A percentile compares a stretch with the other conserved stretches of the same genome.
Conservation (phyloP, 305 asterid species). For the Fraxinus velutina region DNA sequence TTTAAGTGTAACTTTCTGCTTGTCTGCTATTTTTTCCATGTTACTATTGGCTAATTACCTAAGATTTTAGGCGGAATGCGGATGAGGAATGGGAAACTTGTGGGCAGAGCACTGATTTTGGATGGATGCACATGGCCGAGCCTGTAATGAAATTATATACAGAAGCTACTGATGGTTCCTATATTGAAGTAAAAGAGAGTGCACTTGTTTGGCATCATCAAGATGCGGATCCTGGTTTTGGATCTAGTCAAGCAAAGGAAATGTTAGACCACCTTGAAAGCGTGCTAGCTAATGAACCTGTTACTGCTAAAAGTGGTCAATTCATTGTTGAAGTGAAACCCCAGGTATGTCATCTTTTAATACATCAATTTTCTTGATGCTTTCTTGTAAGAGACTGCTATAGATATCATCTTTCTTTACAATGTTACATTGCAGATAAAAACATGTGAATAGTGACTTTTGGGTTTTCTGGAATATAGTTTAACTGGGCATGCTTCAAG, state of each 20-base stretch:
- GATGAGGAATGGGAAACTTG: slow-evolving; percentile 38
- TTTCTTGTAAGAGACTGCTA: not conserved
- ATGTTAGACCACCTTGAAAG: slow-evolving; percentile 49
- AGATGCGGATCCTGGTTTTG: slow-evolving; percentile 48
- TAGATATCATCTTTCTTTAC: not conserved
- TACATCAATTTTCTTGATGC: not conserved
- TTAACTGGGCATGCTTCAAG: not conserved
- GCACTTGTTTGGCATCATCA: slow-evolving; percentile 49
- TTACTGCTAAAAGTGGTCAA: slow-evolving; percentile 47
- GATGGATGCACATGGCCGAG: slow-evolving; percentile 47
- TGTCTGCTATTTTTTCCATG: not conserved
- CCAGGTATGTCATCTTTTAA: slow-evolving; percentile 27
- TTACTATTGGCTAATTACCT: not conserved
- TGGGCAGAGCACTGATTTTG: slow-evolving; percentile 36
- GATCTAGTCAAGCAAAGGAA: slow-evolving; percentile 50
- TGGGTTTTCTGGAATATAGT: not conserved
- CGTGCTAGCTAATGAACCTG: slow-evolving; percentile 51
- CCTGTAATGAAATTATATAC: slow-evolving; percentile 49
- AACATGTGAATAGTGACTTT: not conserved
- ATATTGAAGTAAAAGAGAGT: slow-evolving; percentile 41
- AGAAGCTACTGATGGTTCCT: slow-evolving; percentile 50
- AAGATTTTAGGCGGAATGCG: slow-evolving; percentile 32
- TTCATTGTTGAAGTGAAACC: slow-evolving; percentile 53
- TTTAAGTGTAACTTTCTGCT: not conserved
- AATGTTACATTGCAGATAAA: not conserved